phyloP scores from a whole-genome alignment of 1,139 yeast species.

The Debaryomyces singareniensis region DNA sequence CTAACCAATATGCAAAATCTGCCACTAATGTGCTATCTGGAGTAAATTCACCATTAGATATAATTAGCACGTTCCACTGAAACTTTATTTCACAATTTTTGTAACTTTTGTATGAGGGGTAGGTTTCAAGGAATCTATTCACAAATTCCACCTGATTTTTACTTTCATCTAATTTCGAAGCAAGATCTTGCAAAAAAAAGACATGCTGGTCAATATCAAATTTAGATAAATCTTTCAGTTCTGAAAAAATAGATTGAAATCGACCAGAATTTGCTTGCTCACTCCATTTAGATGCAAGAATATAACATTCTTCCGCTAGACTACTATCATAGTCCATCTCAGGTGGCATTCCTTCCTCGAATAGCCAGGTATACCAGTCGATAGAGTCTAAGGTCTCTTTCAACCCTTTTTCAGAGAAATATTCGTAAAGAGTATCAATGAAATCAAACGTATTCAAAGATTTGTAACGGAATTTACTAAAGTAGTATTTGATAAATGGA shows the following conservation, averaged over 20 bases:
- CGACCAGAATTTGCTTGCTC: conserved; percentile 6
- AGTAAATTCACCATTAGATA: conserved; percentile 19
- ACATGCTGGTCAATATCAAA: conserved; percentile 31
- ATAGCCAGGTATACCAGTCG: conserved; percentile 26
- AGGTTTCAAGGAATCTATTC: conserved; percentile 15
- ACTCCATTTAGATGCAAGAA: conserved; percentile 22
- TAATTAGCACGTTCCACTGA: conserved; percentile 25
- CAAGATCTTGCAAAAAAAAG: conserved; percentile 27
- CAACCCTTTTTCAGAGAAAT: conserved; percentile 17
- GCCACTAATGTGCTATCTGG: conserved; percentile 13
- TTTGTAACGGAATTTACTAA: conserved; percentile 22
- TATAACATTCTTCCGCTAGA: conserved; percentile 25
- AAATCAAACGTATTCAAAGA: conserved; percentile 27
- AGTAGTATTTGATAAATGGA: conserved; percentile 27
- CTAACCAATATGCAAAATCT: conserved; percentile 31
- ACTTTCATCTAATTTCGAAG: conserved; percentile 14
- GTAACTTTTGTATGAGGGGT: conserved; percentile 18
- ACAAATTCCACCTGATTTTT: conserved; percentile 12
- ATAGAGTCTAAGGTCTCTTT: conserved; percentile 13
- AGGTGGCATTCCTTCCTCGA: conserved; percentile 25
- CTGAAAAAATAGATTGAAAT: conserved; percentile 8
- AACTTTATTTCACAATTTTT: conserved; percentile 29
- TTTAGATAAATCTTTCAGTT: conserved; percentile 14
- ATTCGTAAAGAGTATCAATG: conserved; percentile 24
- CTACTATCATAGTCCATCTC: conserved; percentile 24